These are phyloP conservation scores for Kodamaea fukazawae DNA, from an alignment of 805 yeast species.

Conservation along the genomic window DNA sequence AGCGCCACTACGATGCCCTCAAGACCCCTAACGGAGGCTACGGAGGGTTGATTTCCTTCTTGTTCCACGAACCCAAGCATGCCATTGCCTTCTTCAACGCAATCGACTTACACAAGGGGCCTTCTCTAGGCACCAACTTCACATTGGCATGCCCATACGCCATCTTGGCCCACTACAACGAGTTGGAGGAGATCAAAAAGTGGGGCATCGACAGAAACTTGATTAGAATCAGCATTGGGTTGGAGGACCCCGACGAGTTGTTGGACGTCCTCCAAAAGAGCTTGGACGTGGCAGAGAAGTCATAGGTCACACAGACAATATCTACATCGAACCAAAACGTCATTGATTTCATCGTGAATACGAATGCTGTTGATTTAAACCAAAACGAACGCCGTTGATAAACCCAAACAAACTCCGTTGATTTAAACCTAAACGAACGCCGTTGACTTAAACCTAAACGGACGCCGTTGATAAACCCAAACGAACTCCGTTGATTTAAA, in stretches of 20 bases:
- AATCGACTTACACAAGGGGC: conserved; percentile 75
- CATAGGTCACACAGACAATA: background rate
- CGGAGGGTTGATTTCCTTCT: conserved; percentile 79
- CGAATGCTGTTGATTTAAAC: too few species aligned
- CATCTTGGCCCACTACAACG: conserved; percentile 79
- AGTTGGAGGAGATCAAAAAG: conserved; percentile 70
- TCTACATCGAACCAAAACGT: background rate
- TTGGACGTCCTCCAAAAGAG: conserved; percentile 50
- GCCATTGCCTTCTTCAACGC: conserved; percentile 76
- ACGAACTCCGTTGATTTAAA: too few species aligned
- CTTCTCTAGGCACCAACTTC: conserved; percentile 87
- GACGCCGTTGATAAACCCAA: too few species aligned
- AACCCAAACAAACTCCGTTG: too few species aligned
- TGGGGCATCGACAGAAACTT: conserved; percentile 82
- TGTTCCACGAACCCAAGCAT: conserved; percentile 59
- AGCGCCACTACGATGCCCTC: conserved; percentile 65
- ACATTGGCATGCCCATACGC: conserved; percentile 89
- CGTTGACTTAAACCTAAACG: too few species aligned
- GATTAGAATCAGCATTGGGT: conserved; percentile 80
- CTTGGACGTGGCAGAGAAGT: conserved; percentile 40
- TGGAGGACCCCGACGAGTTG: conserved; percentile 68
- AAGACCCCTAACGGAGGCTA: conserved; percentile 77
- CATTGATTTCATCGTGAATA: too few species aligned
- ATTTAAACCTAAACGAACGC: too few species aligned
- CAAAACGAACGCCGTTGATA: too few species aligned